Conservation (phyloP, 2,329 filamentous ascomycete species). For the Aspergillus floridensis region DNA sequence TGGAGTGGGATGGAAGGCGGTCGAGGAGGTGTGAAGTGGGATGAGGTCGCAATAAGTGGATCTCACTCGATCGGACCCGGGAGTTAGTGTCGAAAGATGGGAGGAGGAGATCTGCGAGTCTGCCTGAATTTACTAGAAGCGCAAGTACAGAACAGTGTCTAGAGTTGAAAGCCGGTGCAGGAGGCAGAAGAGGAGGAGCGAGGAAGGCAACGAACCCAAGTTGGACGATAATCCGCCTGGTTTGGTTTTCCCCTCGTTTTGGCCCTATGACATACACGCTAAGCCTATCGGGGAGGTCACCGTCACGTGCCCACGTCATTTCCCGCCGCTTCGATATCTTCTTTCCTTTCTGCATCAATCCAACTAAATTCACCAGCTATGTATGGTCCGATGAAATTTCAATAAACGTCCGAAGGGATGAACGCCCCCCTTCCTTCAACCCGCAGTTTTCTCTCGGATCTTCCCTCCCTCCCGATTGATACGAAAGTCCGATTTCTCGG, state of each 20-base stretch:
- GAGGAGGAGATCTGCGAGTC: not conserved
- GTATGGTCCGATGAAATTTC: not conserved
- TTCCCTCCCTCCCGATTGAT: constrained; percentile 53
- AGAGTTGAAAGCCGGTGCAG: not conserved
- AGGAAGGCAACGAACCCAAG: not conserved
- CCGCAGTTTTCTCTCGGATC: constrained; percentile 63
- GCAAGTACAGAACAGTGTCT: not conserved
- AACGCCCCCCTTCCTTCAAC: constrained; percentile 62
- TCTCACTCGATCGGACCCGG: not conserved
- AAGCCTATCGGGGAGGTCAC: constrained; percentile 25
- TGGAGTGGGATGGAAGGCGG: constrained; percentile 9
- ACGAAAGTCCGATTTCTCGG: constrained; percentile 90
- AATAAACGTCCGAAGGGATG: constrained; percentile 21
- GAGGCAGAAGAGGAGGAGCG: not conserved
- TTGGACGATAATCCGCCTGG: not conserved
- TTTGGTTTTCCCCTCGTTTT: constrained; percentile 29
- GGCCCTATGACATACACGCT: constrained; percentile 38
- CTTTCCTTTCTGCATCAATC: too few relatives aligned
- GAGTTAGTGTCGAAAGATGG: not conserved
- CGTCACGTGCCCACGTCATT: constrained; percentile 31
- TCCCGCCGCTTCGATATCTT: not conserved
- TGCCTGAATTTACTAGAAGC: not conserved
- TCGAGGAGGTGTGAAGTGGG: constrained; percentile 1
- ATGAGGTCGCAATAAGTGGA: not conserved
- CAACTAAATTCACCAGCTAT: not conserved